Percentiles rank a stretch among this genome's conserved stretches.
Conservation (phyloP, 345 rosid species). For the Lumnitzera racemosa region DNA sequence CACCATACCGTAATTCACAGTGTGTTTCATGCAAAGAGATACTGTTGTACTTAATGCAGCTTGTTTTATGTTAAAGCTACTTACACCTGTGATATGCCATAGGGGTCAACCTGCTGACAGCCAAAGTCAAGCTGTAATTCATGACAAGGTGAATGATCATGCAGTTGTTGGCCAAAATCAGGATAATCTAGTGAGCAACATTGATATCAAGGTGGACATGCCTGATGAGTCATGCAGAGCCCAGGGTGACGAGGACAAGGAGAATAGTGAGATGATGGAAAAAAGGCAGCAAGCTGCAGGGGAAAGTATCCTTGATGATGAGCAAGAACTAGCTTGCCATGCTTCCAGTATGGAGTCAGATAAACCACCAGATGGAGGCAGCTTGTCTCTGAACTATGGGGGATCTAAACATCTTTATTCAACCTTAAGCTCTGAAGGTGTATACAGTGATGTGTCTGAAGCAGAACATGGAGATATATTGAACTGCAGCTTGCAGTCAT, state of each 20-base stretch:
- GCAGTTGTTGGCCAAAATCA: slow-evolving; percentile 11
- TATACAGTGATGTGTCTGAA: no score
- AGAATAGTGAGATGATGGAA: slow-evolving; percentile 10
- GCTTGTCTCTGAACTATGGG: no score
- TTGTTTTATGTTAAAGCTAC: slow-evolving; percentile 1
- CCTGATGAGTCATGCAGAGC: slow-evolving; percentile 13
- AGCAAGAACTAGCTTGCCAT: slow-evolving; percentile 12
- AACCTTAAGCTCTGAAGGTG: no score
- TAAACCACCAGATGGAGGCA: no score
- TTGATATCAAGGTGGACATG: slow-evolving; percentile 12
- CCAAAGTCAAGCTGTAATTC: slow-evolving; percentile 28
- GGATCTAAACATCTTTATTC: no score
- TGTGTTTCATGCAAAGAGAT: slow-evolving; percentile 16
- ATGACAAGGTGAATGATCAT: slow-evolving; percentile 10
- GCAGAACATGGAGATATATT: no score
- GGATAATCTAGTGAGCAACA: slow-evolving; percentile 9
- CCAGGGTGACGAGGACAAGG: slow-evolving; percentile 8
- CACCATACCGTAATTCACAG: slow-evolving; percentile 32
- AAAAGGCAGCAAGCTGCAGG: slow-evolving; percentile 12
- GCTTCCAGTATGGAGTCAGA: slow-evolving; percentile 2
- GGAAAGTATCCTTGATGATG: slow-evolving; percentile 22
- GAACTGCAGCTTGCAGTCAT: no score
- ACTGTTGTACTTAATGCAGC: slow-evolving; percentile 1
- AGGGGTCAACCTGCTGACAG: slow-evolving; percentile 32
- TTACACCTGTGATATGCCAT: slow-evolving; percentile 13